Conservation (phyloP, 1,284 basidiomycete species). For the Melampsora medusae region DNA sequence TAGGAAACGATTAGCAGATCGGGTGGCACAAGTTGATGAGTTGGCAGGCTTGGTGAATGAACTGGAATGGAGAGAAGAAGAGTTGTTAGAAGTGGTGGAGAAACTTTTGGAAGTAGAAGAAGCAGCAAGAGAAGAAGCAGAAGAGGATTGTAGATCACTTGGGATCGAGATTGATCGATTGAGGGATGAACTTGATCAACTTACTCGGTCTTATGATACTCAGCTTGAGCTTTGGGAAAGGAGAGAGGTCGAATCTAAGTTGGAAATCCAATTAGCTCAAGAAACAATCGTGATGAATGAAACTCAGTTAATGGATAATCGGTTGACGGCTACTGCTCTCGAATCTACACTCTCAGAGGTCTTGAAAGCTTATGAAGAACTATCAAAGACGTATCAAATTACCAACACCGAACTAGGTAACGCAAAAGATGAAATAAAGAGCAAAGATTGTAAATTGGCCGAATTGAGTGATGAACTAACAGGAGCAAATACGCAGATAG, state of each 20-base stretch:
- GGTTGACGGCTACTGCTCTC: background rate
- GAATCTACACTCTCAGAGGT: constrained; percentile 4
- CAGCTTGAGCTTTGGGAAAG: constrained; percentile 5
- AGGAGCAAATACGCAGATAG: constrained; percentile 1
- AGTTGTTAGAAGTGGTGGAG: constrained; percentile 21
- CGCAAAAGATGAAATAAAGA: background rate
- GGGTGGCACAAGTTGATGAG: constrained; percentile 30
- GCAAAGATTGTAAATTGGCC: background rate
- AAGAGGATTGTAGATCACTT: background rate
- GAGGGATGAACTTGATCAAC: constrained; percentile 11
- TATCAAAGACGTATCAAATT: background rate
- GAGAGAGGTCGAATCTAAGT: constrained; percentile 5
- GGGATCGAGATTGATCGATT: constrained; percentile 14
- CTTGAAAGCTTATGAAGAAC: constrained; percentile 6
- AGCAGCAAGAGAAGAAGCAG: background rate
- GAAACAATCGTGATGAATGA: background rate
- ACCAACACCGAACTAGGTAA: background rate
- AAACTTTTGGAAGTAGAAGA: constrained; percentile 18
- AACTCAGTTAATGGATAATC: background rate
- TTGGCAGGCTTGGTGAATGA: constrained; percentile 22
- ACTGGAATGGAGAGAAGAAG: constrained; percentile 16
- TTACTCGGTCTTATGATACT: background rate
- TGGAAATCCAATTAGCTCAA: constrained; percentile 6
- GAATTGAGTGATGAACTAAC: constrained; percentile 7
- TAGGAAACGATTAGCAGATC: constrained; percentile 18